A percentile compares a stretch with the other conserved stretches of the same genome.
These are phyloP conservation scores for Cenococcum geophilum DNA, from an alignment of 495 filamentous ascomycete species.

Conservation along the genomic window DNA sequence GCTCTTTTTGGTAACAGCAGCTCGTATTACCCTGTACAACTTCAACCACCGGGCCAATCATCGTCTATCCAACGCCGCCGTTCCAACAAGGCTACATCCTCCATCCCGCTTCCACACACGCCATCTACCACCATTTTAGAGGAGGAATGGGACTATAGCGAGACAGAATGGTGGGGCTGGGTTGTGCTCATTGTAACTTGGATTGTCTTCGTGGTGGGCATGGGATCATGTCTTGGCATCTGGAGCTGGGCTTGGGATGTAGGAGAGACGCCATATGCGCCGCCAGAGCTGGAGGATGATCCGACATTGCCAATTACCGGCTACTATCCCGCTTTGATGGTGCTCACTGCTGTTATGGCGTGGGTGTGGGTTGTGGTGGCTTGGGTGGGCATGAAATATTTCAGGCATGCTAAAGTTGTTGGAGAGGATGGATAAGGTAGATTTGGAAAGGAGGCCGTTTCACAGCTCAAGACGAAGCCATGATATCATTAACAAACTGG, in stretches of 20 bases:
- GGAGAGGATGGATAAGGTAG: conserved; percentile 29
- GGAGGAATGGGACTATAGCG: conserved; percentile 74
- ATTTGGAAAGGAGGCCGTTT: not conserved
- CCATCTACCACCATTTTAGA: conserved; percentile 43
- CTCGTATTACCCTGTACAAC: conserved; percentile 15
- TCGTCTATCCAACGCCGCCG: conserved; percentile 44
- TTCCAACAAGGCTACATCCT: conserved; percentile 25
- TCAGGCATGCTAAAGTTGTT: conserved; percentile 86
- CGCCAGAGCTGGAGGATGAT: conserved; percentile 88
- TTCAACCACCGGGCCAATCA: conserved; percentile 23
- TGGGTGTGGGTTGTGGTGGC: conserved; percentile 98
- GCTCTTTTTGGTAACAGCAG: conserved; percentile 13
- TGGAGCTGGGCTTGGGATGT: conserved; percentile 99
- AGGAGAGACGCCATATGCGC: conserved; percentile 89
- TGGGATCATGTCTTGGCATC: conserved; percentile 93
- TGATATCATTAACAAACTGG: too few relatives aligned
- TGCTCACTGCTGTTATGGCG: conserved; percentile 89
- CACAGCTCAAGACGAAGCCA: too few relatives aligned
- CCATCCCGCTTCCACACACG: conserved; percentile 42
- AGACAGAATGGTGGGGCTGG: conserved; percentile 97
- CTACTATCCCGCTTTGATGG: conserved; percentile 91
- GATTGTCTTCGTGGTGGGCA: conserved; percentile 90
- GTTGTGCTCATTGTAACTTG: conserved; percentile 83
- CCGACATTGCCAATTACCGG: conserved; percentile 89
- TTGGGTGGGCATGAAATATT: conserved; percentile 99